Evolutionary conservation across 768 basidiomycete genomes (phyloP).

Genomic region (Leccinum broughii): DNA sequence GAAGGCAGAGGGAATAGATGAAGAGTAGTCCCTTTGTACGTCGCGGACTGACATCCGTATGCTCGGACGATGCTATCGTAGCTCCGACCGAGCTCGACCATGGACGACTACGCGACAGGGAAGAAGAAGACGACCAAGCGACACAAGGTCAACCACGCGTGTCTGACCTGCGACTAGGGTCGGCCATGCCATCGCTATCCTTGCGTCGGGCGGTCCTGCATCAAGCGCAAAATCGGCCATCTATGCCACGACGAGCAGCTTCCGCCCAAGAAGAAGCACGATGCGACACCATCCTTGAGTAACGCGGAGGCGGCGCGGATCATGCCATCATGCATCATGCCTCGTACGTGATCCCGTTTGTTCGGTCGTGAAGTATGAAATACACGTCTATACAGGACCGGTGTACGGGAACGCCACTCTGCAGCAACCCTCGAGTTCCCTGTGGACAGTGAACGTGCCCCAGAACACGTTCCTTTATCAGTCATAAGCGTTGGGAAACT

Average conservation of each 20-base stretch:
- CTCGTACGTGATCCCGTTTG: slow-evolving; percentile 20
- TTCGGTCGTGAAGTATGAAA: not conserved
- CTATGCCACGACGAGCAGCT: slow-evolving; percentile 87
- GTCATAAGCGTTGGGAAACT: slow-evolving; percentile 74
- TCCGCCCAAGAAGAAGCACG: slow-evolving; percentile 49
- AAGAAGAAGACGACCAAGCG: slow-evolving; percentile 57
- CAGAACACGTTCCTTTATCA: slow-evolving; percentile 61
- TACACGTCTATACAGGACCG: slow-evolving; percentile 17
- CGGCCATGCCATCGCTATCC: slow-evolving; percentile 80
- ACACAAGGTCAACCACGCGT: slow-evolving; percentile 89
- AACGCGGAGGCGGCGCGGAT: slow-evolving; percentile 36
- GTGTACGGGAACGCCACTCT: slow-evolving; percentile 21
- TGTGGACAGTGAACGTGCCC: slow-evolving; percentile 51
- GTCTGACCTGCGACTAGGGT: slow-evolving; percentile 72
- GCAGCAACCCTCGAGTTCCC: slow-evolving; percentile 36
- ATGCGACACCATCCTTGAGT: slow-evolving; percentile 27
- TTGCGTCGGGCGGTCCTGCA: slow-evolving; percentile 26
- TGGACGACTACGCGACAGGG: no score
- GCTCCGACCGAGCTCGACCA: not conserved
- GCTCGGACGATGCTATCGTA: no score
- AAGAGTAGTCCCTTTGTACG: no score
- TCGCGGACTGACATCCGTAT: no score
- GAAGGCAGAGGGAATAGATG: no score
- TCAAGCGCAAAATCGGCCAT: slow-evolving; percentile 96
- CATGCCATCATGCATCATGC: not conserved